Conservation (phyloP, 345 rosid species). For the Citrus australasica region DNA sequence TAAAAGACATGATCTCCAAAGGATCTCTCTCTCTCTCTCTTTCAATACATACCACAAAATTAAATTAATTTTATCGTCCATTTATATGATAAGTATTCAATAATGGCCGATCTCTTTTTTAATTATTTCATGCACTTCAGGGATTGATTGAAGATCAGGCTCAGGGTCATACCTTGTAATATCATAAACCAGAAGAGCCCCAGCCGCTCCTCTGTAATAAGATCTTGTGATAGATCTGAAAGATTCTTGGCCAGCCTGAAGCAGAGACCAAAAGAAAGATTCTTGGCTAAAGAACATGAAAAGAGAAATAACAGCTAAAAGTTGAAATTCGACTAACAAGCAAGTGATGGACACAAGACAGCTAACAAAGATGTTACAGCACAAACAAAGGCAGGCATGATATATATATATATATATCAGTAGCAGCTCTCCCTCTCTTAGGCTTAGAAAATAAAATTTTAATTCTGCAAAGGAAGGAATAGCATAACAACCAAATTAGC, state of each 20-base stretch:
- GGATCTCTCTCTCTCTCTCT: background rate
- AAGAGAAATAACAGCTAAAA: background rate
- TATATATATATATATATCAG: background rate
- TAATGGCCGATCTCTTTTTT: background rate
- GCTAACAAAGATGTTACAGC: background rate
- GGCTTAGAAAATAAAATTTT: background rate
- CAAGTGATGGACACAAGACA: background rate
- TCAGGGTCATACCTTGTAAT: conserved; percentile 63
- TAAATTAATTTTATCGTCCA: no score
- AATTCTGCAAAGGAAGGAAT: background rate
- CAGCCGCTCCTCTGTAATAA: conserved; percentile 98
- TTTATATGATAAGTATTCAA: no score
- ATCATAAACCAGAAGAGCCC: conserved; percentile 92
- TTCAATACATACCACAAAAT: background rate
- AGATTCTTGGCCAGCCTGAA: conserved; percentile 94
- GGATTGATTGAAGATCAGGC: background rate
- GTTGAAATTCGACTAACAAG: background rate
- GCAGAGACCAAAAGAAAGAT: background rate
- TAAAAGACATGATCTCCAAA: conserved; percentile 14
- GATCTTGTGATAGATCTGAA: conserved; percentile 97
- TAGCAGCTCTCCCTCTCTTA: background rate
- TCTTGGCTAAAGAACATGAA: background rate
- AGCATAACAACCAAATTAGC: background rate
- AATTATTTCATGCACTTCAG: background rate
- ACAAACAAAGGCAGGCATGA: background rate